Base-by-base conservation (phyloP, 2,329 filamentous ascomycete genomes). In the Alternaria atra region DNA sequence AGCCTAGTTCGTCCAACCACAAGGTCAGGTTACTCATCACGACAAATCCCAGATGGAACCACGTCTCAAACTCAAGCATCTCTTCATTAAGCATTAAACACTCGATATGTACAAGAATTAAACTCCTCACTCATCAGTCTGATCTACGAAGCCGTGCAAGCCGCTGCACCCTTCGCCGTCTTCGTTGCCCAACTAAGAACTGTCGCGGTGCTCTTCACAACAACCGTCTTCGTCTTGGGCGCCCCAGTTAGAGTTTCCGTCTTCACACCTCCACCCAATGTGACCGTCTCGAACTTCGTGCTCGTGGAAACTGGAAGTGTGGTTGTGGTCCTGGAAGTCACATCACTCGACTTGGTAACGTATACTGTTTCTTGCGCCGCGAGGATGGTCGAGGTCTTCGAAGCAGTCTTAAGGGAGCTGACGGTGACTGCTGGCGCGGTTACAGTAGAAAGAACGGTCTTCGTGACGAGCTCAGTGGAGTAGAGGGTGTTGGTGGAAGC, bases 301-400 rank as follows among this genome's bases (percentile, higher is more conserved):
- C 23, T 60, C 29, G 56, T 67, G 43, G 52, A 60, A 20, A 60
- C 66, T 7, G 68, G 66, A n/a, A 74, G 55, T 7, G 69, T 75
- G 2, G 58, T 70, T 34, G 46, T 65, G 9, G 67, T 56, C 3
- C 60, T 73, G 3, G 64, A 69, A 2, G 65, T 70, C 30, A 48
- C 46, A 6, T 48, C 30, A 17, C 46, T 48, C 30, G 46, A 48
- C 46, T 48, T 20, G 46, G 62, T 70, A n/a, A 67, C 7, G 10
- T 50, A 48, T 6, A 64, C 40, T 3, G 61, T 68, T 42, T 61
- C 55, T 30, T 68, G 66, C 15, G 44, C 50, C 10, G 55, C 62
- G 6, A 56, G 48, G 17, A 63, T 15, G 2, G 61, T 60, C 13
- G 55, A 52, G 5, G 66, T 66, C 4, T 48, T 61, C 9, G 69